Evolutionary conservation across 2,329 filamentous ascomycete genomes (phyloP), one percentile per base, ranked within the genome.

Genomic region (Colletotrichum sp.): DNA sequence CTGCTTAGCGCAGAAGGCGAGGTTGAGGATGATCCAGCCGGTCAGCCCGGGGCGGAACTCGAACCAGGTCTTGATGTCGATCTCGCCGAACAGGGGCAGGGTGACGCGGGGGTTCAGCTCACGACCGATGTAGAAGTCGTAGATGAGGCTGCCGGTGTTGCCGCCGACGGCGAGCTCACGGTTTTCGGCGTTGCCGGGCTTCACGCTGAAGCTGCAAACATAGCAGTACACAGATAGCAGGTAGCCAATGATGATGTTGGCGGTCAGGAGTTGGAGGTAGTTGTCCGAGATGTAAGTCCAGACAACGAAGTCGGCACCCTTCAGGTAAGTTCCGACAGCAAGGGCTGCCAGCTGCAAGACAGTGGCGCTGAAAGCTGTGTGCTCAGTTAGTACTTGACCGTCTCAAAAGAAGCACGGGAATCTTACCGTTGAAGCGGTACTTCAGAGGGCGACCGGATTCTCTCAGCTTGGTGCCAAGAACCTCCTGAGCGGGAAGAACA

Each of bases 111-210:
- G 93, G 82, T 95, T 95, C 73, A 95, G 89, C 81, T 95, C 93
- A 32, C 93, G 92, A 28, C 93, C 93, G 79, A 95, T 95, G 84
- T 93, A 95, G 89, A 93, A 95, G 82, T 95, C 93, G 82, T 95
- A 95, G 26, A 95, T 84, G 76, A 92, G 85, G 81, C 94, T 95
- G 65, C 93, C 93, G 13, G 89, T 91, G 80, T 92, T 88, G 32
- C 93, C 93, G 67, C 93, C 93, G 30, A 89, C 88, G 7, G 93
- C 93, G 18, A 95, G 86, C 80, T 94, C 92, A 63, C 93, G 92
- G 65, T 89, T 84, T 26, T 90, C 87, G 1, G 87, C 85, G 81
- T 94, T 93, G 66, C 89, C 89, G 70, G 90, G 85, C 78, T 92
- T 91, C 72, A 95, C 91, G 32, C 86, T 86, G 85, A 95, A 95